phyloP scores from a whole-genome alignment of 2,329 filamentous ascomycete genomes.

The Rhytidhysteron rufulum region DNA sequence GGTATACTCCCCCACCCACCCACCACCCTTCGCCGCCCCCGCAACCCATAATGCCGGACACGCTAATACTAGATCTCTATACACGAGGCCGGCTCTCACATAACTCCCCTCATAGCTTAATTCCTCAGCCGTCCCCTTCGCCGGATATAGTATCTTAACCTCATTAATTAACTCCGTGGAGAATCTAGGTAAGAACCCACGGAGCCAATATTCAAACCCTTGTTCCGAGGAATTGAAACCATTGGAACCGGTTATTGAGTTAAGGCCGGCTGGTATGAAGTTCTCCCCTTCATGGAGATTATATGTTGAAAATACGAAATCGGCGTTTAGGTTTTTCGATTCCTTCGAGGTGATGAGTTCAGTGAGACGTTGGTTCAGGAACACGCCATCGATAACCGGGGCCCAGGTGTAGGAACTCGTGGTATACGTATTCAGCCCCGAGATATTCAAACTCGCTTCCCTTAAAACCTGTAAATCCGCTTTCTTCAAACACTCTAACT shows the following conservation, averaged over 20 bases:
- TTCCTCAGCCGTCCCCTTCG: conserved; percentile 45
- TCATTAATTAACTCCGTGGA: conserved; percentile 34
- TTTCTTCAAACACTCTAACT: conserved; percentile 53
- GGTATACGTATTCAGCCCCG: conserved; percentile 49
- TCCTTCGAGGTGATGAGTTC: conserved; percentile 34
- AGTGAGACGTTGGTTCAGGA: conserved; percentile 49
- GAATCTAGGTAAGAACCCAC: conserved; percentile 52
- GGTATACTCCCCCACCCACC: conserved; percentile 58
- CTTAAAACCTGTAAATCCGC: conserved; percentile 52
- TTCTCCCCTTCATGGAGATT: conserved; percentile 62
- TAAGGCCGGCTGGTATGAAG: conserved; percentile 53
- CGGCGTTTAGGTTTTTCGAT: conserved; percentile 47
- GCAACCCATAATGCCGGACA: conserved; percentile 60
- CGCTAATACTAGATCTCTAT: conserved; percentile 55
- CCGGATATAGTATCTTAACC: conserved; percentile 48
- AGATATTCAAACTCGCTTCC: conserved; percentile 49
- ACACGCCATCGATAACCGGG: conserved; percentile 56
- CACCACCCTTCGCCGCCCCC: conserved; percentile 38
- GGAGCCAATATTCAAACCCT: conserved; percentile 53
- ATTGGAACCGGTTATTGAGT: conserved; percentile 26
- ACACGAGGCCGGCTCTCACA: conserved; percentile 54
- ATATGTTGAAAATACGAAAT: conserved; percentile 53
- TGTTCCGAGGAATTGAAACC: conserved; percentile 50
- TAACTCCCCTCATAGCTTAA: conserved; percentile 50
- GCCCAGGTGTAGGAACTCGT: conserved; percentile 58